Base-by-base conservation (phyloP, 2,329 filamentous ascomycete genomes). In the Coleophoma eucalyptorum region DNA sequence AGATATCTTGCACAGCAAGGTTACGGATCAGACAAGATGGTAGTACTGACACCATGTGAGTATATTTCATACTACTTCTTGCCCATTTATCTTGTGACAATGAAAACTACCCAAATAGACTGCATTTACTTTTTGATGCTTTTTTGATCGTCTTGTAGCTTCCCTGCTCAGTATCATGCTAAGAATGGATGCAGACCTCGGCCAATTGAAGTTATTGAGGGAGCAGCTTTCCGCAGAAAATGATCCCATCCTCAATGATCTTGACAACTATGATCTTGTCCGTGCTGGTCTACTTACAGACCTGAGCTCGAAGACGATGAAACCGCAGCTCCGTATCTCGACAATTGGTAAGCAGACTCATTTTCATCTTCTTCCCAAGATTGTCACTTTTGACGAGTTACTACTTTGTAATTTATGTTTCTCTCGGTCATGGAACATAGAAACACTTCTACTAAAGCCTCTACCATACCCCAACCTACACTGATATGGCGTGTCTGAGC, bases 1-100 rank as follows among this genome's bases (percentile, higher is more conserved):
- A 77, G 75, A 5, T 90, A 89, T 56, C 67, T 92, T 0, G 81
- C 72, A 0, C 87, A 89, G 53, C 87, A 92, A 56, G 86, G 86
- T 0, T 91, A 90, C 58, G 74, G 75, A 4, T 82, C 83, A 0
- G 72, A 81, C 3, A 69, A 87, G 2, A 71, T 90, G 11, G 86
- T 89, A 0, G 70, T 92, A 0, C 64, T 91, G 1, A 89, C 86
- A 0, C 87, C 88, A 0, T 91, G 26, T 26, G 26, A 26, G 26
- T 26, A 5, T 2, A 26, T 6, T 26, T 26, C 26, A n/a, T n/a
- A n/a, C n/a, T n/a, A n/a, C n/a, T n/a, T n/a, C 26, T 26, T 26
- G 2, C 4, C 26, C 26, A n/a, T n/a, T 26, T 26, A 26, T 8
- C 26, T 26, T 8, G 10, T 26, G 26, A 26, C 5, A 3, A 3